Percentiles rank a stretch among this genome's conserved stretches.
Evolutionary conservation across 2,329 filamentous ascomycete genomes (phyloP).

Genomic region (Phyllosticta citribraziliensis): DNA sequence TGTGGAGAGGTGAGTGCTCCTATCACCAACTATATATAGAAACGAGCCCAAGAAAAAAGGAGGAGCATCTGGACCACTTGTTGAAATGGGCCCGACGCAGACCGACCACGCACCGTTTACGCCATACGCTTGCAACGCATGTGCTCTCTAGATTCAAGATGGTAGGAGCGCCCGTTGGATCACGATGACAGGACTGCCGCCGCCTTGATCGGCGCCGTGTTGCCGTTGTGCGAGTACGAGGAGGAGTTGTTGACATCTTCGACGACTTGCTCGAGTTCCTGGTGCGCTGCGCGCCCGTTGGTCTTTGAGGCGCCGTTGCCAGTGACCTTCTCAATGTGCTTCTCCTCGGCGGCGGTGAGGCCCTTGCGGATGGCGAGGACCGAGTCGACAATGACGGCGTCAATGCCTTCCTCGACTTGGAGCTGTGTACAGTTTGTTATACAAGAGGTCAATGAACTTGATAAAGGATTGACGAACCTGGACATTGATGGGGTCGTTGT

Average conservation of each 20-base stretch:
- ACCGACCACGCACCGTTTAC: neutral
- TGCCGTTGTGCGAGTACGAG: neutral
- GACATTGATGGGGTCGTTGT: slow-evolving; percentile 80
- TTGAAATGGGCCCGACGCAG: neutral
- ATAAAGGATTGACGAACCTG: slow-evolving; percentile 49
- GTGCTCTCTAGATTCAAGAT: neutral
- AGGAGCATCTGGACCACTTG: neutral
- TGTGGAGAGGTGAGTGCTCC: neutral
- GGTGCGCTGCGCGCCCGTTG: neutral
- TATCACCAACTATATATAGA: neutral
- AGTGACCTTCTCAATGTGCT: neutral
- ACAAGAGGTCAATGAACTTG: neutral
- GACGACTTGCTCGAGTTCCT: neutral
- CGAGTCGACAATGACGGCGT: slow-evolving; percentile 94
- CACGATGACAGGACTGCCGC: neutral
- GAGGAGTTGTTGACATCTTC: neutral
- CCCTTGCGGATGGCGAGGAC: slow-evolving; percentile 89
- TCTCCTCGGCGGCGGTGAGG: slow-evolving; percentile 43
- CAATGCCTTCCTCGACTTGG: slow-evolving; percentile 91
- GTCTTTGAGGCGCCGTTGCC: neutral
- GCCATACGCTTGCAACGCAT: neutral
- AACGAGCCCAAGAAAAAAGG: neutral
- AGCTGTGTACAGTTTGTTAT: slow-evolving; percentile 39
- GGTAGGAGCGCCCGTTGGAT: neutral
- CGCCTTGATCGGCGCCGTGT: neutral